These are phyloP conservation scores for Mortierella sp. DNA, from an alignment of 371 early-diverging fungal genomes.

Conservation along the genomic window DNA sequence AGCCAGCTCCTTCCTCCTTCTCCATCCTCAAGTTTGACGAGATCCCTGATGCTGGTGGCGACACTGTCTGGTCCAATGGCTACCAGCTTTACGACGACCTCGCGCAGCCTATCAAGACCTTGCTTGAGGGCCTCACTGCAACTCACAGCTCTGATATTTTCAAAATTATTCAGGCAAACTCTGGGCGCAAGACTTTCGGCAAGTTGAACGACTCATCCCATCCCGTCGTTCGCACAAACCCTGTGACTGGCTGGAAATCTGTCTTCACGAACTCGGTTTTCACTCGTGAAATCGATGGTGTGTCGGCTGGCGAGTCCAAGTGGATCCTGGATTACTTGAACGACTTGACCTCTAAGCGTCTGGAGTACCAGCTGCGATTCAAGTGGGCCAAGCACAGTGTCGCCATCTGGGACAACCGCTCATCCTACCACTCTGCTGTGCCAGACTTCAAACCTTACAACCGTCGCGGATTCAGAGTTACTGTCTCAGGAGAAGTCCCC, in stretches of 20 bases:
- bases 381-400: constrained; percentile 71
- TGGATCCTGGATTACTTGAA: constrained; percentile 66
- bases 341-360: constrained; percentile 63
- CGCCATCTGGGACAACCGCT: constrained; percentile 79
- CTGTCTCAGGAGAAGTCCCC: constrained; percentile 69
- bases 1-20: constrained; percentile 67
- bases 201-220: constrained; percentile 61
- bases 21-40: constrained; percentile 68
- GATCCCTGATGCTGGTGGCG: constrained; percentile 72
- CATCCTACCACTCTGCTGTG: constrained; percentile 66
- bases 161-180: constrained; percentile 54
- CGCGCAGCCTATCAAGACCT: constrained; percentile 63
- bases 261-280: constrained; percentile 74
- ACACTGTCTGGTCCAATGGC: constrained; percentile 69
- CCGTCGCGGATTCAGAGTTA: constrained; percentile 64
- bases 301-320: constrained; percentile 68
- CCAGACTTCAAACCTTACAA: constrained; percentile 65
- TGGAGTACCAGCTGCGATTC: constrained; percentile 77
- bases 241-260: constrained; percentile 79
- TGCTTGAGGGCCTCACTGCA: constrained; percentile 73
- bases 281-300: constrained; percentile 68
- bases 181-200: constrained; percentile 61
- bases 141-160: constrained; percentile 69
- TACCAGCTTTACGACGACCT: constrained; percentile 74
- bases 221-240: constrained; percentile 77